Evolutionary conservation across 805 yeast species (phyloP), one percentile per base, ranked within the genome.

Genomic region (Metschnikowia anglica): DNA sequence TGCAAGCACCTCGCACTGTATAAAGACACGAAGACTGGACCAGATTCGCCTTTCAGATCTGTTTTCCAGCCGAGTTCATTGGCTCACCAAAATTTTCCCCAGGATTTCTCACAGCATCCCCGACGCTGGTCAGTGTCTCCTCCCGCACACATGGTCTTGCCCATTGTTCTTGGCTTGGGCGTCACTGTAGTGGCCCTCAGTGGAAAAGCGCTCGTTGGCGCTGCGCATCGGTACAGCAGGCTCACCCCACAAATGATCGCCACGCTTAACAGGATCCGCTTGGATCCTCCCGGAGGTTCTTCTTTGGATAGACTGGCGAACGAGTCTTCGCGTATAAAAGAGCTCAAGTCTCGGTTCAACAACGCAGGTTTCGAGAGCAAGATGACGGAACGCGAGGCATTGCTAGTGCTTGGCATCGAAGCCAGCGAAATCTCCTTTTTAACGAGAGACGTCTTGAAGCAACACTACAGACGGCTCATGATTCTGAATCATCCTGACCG

Each of bases 331-430:
- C 55, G 49, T 27, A 47, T 53, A 21, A 47, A 44, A 33, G 52
- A 52, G 37, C 45, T 59, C 18, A 48, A 49, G 15, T 39, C 50
- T 5, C 48, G 54, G 5, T 60, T 54, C 37, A 52, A 58, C 11
- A 51, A 49, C 32, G 41, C 55, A 9, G 70, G 71, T 2, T 71
- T 71, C 36, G 51, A 48, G 13, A 54, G 52, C 19, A 63, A 62
- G 27, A 70, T 71, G 74, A 67, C 74, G 1, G 76, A 71, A 44
- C 62, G 62, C 39, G 76, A 71, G 47, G 76, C 76, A 5, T 55
- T 71, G 9, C 48, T 60, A 24, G 55, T 69, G 2, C 46, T 71
- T 52, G 76, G 76, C 1, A 69, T 71, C 5, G 68, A 68, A 40
- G 72, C 70, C 7, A 60, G 58, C 33, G 73, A 68, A 26, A 71